Percentiles rank a stretch among this genome's conserved stretches.
These are phyloP conservation scores for Avicennia marina DNA, from an alignment of 257 asterid genomes.

Conservation along the genomic window DNA sequence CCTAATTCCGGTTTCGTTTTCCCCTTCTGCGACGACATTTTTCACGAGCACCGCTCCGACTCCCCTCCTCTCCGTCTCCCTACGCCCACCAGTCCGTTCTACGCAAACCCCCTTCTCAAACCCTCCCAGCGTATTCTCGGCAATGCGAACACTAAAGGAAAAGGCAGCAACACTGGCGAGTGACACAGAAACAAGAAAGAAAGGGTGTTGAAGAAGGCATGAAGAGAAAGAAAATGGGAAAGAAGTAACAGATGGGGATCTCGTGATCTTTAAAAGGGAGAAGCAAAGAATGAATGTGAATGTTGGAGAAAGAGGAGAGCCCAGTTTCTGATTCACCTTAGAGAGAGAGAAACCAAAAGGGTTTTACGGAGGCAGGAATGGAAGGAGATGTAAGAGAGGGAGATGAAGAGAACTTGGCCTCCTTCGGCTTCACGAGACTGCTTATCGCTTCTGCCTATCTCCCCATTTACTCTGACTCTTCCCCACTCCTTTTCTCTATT, in stretches of 20 bases:
- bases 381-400: not conserved
- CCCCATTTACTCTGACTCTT: not conserved
- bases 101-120: too few species aligned
- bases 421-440: constrained; percentile 37
- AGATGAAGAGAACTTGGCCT: constrained; percentile 10
- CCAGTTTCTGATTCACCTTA: constrained; percentile 1
- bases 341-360: constrained; percentile 30
- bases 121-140: not conserved
- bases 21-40: constrained; percentile 41
- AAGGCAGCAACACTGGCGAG: constrained; percentile 15
- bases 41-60: constrained; percentile 4
- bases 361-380: constrained; percentile 22
- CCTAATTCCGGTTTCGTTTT: constrained; percentile 29
- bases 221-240: constrained; percentile 1
- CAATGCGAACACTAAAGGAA: constrained; percentile 22
- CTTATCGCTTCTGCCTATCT: constrained; percentile 12
- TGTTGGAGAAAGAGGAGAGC: constrained; percentile 23
- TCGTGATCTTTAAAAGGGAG: constrained; percentile 43
- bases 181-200: not conserved
- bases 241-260: constrained; percentile 38
- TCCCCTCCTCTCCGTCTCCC: not conserved
- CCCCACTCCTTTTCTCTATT: constrained; percentile 3
- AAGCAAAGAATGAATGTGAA: constrained; percentile 48
- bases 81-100: too few species aligned
- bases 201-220: constrained; percentile 23